These are phyloP conservation scores for Gypsophila paniculata DNA, from an alignment of 179 eudicot genomes.

Conservation along the genomic window DNA sequence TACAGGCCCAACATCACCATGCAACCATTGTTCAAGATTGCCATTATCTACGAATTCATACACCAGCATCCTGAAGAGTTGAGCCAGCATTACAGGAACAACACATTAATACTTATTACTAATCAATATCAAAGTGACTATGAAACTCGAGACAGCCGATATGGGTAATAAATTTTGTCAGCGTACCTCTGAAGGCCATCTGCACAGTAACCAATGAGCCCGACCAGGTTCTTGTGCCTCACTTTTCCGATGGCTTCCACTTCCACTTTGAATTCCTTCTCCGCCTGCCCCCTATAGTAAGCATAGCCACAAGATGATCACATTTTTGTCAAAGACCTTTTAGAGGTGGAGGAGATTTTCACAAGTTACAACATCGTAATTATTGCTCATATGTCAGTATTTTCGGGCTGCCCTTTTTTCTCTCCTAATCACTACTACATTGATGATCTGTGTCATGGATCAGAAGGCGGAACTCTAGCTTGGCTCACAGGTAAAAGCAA, in stretches of 20 bases:
- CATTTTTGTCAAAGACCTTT: neutral
- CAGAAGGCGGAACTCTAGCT: constrained; percentile 12
- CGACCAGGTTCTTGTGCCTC: constrained; percentile 87
- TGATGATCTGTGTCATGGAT: constrained; percentile 12
- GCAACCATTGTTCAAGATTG: constrained; percentile 91
- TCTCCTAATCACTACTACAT: constrained; percentile 7
- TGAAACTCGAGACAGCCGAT: constrained; percentile 7
- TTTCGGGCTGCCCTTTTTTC: neutral
- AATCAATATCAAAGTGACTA: constrained; percentile 4
- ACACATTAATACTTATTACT: constrained; percentile 12
- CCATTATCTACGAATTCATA: constrained; percentile 83
- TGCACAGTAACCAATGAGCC: constrained; percentile 82
- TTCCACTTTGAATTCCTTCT: constrained; percentile 93
- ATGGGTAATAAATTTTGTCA: neutral
- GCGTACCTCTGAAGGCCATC: constrained; percentile 76
- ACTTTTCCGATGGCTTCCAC: constrained; percentile 98
- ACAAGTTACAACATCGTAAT: neutral
- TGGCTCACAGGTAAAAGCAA: constrained; percentile 30
- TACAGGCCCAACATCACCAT: constrained; percentile 61
- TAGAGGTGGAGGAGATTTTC: neutral
- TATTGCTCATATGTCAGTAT: neutral
- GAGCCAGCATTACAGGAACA: constrained; percentile 6
- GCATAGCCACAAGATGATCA: neutral
- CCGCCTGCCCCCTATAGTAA: constrained; percentile 81
- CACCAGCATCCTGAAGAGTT: constrained; percentile 62